Evolutionary conservation across 228 moss, liverwort and hornwort genomes (phyloP), one percentile per base, ranked within the genome.

Genomic region (Sphagnum fallax): DNA sequence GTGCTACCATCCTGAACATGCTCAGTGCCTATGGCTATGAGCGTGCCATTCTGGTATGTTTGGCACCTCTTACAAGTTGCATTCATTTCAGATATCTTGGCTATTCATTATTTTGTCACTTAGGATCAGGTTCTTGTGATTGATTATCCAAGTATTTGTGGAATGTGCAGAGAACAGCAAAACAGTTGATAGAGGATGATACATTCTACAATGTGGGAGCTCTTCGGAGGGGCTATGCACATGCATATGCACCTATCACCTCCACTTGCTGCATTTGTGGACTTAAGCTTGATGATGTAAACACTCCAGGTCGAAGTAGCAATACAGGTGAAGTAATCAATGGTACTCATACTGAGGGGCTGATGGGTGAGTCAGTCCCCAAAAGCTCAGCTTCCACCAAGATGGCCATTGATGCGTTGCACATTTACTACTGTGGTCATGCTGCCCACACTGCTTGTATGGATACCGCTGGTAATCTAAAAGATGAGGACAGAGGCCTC

Each of bases 11-110:
- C 70, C 78, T 98, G 52, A 94, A 94, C 63, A 94, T 94, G 94
- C 98, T 98, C 16, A 92, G 90, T 86, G 92, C 88, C 8, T 90
- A 94, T 81, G 92, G 98, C 67, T 98, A 89, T 52, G 98, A 98
- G 76, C 87, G 92, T 66, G 81, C 92, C 55, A 94, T 98, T 74
- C 86, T 98, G 92, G 98, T 98, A 84, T 74, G 47, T 18, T 16
- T 60, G 55, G 55, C 8, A 32, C 32, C 32, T 2, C 32, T 32
- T 32, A 55, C 9, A 55, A 55, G 9, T 55, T 12, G 55, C 55
- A 55, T 55, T 55, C 55, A 8, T 55, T 55, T 55, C 47, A 7
- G 65, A 14, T 11, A 50, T 13, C 49, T 52, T 12, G 9, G 50
- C 53, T 51, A 12, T 65, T 50, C 48, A 50, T 32, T 32, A 55